Evolutionary conservation across 768 basidiomycete species (phyloP).

Genomic region (Hypholoma fasciculare): DNA sequence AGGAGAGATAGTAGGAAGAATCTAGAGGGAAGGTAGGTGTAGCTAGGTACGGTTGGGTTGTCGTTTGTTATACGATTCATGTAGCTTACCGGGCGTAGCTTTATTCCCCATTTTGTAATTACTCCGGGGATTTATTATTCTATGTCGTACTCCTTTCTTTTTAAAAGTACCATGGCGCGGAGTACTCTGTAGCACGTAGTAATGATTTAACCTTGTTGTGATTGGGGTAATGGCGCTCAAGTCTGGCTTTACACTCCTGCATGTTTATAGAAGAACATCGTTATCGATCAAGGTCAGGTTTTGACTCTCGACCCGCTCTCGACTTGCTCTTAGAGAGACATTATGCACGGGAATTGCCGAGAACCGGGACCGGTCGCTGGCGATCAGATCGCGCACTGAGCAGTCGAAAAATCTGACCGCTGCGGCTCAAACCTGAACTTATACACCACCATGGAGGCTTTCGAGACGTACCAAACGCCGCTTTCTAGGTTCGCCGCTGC

Average conservation of each 20-base stretch:
- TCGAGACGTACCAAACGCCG: constrained; percentile 79
- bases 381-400: not conserved
- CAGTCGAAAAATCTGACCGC: not conserved
- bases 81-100: not conserved
- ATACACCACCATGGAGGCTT: constrained; percentile 51
- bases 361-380: not conserved
- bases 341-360: not conserved
- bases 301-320: too few relatives aligned
- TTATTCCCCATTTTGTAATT: not conserved
- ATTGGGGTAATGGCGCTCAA: not conserved
- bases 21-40: not conserved
- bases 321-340: too few relatives aligned
- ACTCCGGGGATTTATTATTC: too few relatives aligned
- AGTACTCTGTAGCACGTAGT: too few relatives aligned
- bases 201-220: not conserved
- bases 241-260: too few relatives aligned
- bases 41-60: not conserved
- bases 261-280: too few relatives aligned
- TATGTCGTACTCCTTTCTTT: too few relatives aligned
- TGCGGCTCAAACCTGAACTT: not conserved
- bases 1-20: not conserved
- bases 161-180: too few relatives aligned
- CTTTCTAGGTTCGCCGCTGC: constrained; percentile 64
- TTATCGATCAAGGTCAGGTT: too few relatives aligned
- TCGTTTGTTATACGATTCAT: not conserved